Conservation (phyloP, 2,329 filamentous ascomycete species). For the Pseudogymnoascus sp. region DNA sequence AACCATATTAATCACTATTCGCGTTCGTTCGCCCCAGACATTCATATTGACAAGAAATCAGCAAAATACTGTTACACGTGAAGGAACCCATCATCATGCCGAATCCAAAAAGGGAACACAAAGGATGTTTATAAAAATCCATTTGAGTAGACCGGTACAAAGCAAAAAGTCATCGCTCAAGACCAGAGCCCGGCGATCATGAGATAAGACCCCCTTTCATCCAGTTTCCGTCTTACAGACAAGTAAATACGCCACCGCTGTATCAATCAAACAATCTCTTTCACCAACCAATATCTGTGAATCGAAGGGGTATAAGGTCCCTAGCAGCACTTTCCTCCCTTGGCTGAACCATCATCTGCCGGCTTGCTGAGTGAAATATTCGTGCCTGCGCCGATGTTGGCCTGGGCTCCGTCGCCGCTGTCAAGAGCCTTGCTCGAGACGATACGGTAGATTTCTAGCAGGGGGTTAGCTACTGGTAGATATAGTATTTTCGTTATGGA, state of each 20-base stretch:
- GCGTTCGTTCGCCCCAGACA: neutral
- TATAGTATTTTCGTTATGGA: neutral
- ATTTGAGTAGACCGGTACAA: conserved; percentile 9
- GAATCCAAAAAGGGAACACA: conserved; percentile 14
- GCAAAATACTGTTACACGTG: conserved; percentile 12
- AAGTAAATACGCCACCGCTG: conserved; percentile 19
- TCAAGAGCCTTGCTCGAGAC: conserved; percentile 97
- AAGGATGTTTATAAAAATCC: conserved; percentile 8
- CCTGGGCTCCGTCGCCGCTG: conserved; percentile 73
- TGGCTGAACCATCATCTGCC: conserved; percentile 65
- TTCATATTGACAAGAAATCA: conserved; percentile 3
- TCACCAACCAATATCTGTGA: conserved; percentile 16
- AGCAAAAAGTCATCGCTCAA: conserved; percentile 6
- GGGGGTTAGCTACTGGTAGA: conserved; percentile 12
- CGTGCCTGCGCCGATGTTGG: conserved; percentile 70
- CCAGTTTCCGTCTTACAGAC: conserved; percentile 9
- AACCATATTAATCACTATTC: neutral
- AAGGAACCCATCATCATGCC: conserved; percentile 12
- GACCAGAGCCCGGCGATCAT: conserved; percentile 4
- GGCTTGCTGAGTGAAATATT: conserved; percentile 85
- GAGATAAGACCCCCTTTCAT: conserved; percentile 8
- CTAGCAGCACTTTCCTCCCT: conserved; percentile 79
- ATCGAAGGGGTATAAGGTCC: conserved; percentile 18
- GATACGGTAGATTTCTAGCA: conserved; percentile 94
- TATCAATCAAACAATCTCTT: conserved; percentile 21